phyloP scores from a whole-genome alignment of 805 yeast genomes.

The Priceomyces castillae region DNA sequence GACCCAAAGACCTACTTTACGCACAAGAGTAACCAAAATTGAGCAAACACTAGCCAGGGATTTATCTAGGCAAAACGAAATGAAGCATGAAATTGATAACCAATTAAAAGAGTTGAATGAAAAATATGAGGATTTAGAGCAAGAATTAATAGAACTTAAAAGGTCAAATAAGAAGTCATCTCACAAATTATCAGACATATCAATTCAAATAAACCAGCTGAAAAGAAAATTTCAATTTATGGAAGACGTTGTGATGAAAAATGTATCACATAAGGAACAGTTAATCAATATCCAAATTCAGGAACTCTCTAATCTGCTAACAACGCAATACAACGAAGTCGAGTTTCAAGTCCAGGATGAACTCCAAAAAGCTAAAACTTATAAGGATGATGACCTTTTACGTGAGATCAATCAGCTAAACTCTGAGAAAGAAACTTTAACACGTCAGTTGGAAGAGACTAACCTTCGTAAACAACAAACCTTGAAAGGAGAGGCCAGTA shows the following conservation, averaged over 20 bases:
- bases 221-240: conserved; percentile 19
- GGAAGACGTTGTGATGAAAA: conserved; percentile 26
- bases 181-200: conserved; percentile 7
- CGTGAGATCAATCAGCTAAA: conserved; percentile 18
- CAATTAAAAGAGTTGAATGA: conserved; percentile 12
- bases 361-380: conserved; percentile 23
- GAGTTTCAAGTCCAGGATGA: conserved; percentile 34
- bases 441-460: conserved; percentile 11
- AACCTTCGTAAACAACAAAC: conserved; percentile 9
- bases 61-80: conserved; percentile 5
- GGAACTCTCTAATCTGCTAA: conserved; percentile 26
- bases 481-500: conserved; percentile 13
- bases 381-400: conserved; percentile 19
- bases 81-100: conserved; percentile 9
- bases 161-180: conserved; percentile 10
- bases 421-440: conserved; percentile 7
- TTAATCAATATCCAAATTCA: conserved; percentile 26
- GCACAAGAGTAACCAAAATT: conserved; percentile 8
- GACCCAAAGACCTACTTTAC: conserved; percentile 1
- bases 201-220: conserved; percentile 6
- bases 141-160: conserved; percentile 17
- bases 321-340: conserved; percentile 28
- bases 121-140: conserved; percentile 18
- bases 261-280: conserved; percentile 29
- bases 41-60: conserved; percentile 10